Evolutionary conservation across 306 rosid genomes (phyloP), one percentile per base, ranked within the genome.

Genomic region (Myrica gale): DNA sequence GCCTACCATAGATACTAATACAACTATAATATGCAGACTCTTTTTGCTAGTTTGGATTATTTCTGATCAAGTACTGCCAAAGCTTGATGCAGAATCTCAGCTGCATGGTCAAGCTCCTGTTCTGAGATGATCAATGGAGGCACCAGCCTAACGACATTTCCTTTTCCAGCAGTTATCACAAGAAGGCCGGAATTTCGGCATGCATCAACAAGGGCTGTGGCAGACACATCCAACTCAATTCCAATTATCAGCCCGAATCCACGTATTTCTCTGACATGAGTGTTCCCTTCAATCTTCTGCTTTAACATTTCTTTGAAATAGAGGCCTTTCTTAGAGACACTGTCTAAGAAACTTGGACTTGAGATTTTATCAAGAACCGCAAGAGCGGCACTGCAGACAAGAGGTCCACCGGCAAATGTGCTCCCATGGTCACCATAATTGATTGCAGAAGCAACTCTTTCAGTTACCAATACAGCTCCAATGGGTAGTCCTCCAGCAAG

Each of bases 401-500:
- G 90, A 55, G 93, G 97, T 11, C 81, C 41, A 63, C 98, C 97
- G 4, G 97, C 97, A 74, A 92, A 94, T 57, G 98, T 90, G 79
- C 97, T 94, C 79, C 98, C 98, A 54, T 92, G 98, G 73, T 92
- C 97, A 16, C 97, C 98, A 19, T 86, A 88, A 23, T 85, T 86
- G 66, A 90, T 85, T 11, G 95, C 74, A 42, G 95, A 89, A 77
- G 95, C 95, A 26, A 94, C 85, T 85, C 85, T 83, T 79, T 94
- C 93, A 0, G 98, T 92, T 69, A 94, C 83, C 42, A 92, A 78
- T 69, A 77, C 87, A 8, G 96, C 93, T 86, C 98, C 98, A 26
- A 94, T 90, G 63, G 98, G 96, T 7, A 94, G 86, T 50, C 98
- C 98, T 26, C 98, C 98, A 1, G 98, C 98, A 44, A 94, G 91